A percentile compares a stretch with the other conserved stretches of the same genome.
Evolutionary conservation across 306 rosid genomes (phyloP).

Genomic region (Casuarina glauca): DNA sequence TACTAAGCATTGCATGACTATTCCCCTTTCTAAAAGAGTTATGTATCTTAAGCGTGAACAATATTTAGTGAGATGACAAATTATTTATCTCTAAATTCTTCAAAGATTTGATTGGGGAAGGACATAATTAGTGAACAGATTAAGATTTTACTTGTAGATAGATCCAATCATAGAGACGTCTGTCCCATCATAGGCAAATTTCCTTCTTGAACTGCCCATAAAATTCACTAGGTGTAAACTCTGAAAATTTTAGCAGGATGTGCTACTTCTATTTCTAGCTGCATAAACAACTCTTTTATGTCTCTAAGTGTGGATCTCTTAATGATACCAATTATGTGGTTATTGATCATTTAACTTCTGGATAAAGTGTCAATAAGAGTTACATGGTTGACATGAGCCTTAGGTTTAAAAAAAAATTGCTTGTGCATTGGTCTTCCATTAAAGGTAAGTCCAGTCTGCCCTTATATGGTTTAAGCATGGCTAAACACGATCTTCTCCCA

Average conservation of each 20-base stretch:
- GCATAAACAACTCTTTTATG: constrained; percentile 12
- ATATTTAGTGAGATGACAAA: background rate
- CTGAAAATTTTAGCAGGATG: background rate
- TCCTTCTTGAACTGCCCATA: too few species aligned
- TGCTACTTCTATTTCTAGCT: background rate
- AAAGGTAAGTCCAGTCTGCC: constrained; percentile 10
- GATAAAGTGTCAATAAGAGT: constrained; percentile 9
- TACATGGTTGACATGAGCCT: background rate
- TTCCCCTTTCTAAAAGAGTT: constrained; percentile 2
- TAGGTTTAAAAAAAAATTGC: background rate
- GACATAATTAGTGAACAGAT: background rate
- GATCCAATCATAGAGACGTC: too few species aligned
- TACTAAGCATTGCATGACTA: background rate
- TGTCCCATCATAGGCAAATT: too few species aligned
- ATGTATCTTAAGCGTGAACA: background rate
- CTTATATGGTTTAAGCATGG: constrained; percentile 4
- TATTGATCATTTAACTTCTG: constrained; percentile 11
- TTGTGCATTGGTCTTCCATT: constrained; percentile 16
- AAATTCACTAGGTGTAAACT: too few species aligned
- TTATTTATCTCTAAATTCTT: background rate
- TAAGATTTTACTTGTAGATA: background rate
- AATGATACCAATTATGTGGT: constrained; percentile 1
- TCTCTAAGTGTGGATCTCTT: constrained; percentile 28
- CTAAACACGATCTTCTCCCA: background rate
- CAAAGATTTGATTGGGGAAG: background rate